These are phyloP conservation scores for Aphanoascus verrucosus DNA, from an alignment of 2,329 filamentous ascomycete species.

Conservation along the genomic window DNA sequence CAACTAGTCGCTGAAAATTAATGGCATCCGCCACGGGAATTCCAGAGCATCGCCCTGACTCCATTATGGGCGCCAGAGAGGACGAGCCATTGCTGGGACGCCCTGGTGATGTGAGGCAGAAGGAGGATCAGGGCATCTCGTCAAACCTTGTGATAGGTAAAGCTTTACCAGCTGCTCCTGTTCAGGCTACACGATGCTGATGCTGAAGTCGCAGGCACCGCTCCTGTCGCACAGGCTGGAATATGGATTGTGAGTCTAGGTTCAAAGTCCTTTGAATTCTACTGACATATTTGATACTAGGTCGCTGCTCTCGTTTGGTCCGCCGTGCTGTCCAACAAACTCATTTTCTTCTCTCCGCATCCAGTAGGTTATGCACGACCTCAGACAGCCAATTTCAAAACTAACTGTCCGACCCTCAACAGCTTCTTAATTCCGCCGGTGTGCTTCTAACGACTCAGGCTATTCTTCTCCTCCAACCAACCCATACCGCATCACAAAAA, in stretches of 20 bases:
- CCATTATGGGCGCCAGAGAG: slow-evolving; percentile 15
- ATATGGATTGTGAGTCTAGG: slow-evolving; percentile 50
- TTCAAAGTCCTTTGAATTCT: not conserved
- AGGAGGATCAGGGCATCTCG: slow-evolving; percentile 51
- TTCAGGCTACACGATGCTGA: not conserved
- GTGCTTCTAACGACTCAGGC: slow-evolving; percentile 68
- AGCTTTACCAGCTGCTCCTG: slow-evolving; percentile 17
- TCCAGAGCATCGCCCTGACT: slow-evolving; percentile 42
- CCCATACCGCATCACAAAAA: slow-evolving; percentile 67
- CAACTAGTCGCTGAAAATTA: not conserved
- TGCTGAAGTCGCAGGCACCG: slow-evolving; percentile 55
- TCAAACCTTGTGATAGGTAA: slow-evolving; percentile 66
- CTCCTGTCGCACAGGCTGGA: slow-evolving; percentile 66
- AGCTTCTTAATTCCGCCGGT: slow-evolving; percentile 51
- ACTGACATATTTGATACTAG: slow-evolving; percentile 25
- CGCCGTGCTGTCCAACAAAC: slow-evolving; percentile 55
- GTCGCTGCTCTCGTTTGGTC: slow-evolving; percentile 69
- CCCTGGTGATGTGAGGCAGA: slow-evolving; percentile 63
- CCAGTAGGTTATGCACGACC: slow-evolving; percentile 49
- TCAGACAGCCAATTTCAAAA: not conserved
- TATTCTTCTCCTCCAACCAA: slow-evolving; percentile 78
- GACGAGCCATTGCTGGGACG: slow-evolving; percentile 63
- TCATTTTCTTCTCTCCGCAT: slow-evolving; percentile 81
- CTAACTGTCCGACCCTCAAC: not conserved
- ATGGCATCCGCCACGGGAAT: slow-evolving; percentile 64